Evolutionary conservation across 306 rosid species (phyloP), one percentile per base, ranked within the genome.

Genomic region (Corylus americana): DNA sequence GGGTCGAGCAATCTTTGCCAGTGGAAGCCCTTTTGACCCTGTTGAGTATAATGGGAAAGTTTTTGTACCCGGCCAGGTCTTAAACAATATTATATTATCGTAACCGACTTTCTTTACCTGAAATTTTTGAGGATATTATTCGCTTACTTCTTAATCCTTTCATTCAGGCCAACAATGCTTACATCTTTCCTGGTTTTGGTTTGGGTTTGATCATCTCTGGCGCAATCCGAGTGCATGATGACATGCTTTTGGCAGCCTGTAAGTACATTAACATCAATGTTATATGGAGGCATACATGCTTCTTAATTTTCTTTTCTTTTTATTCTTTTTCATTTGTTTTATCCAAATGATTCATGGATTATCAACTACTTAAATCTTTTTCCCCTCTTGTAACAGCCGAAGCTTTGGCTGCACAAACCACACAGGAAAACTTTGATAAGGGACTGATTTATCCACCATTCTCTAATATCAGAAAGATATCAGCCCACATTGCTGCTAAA

Each of bases 361-460:
- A 22, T 22, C 25, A 73, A 84, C 76, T 14, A 17, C 45, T 70
- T 63, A 14, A 42, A 74, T 35, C 8, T 8, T 54, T 5, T 70
- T 45, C 49, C 11, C 58, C 9, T 82, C 64, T 57, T 74, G 79
- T 74, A 18, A 78, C 98, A 95, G 99, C 97, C 54, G 99, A 93
- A 81, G 97, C 99, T 77, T 70, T 95, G 89, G 99, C 99, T 68
- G 86, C 84, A 39, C 91, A 93, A 87, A 96, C 90, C 51, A 75
- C 88, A 39, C 80, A 87, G 78, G 98, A 93, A 78, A 89, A 93
- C 89, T 95, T 84, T 50, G 89, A 84, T 5, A 93, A 89, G 86
- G 99, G 96, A 22, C 61, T 95, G 92, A 95, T 95, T 74, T 95
- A 95, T 87, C 98, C 98, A n/a, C 99, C 98, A 57, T 95, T 95